Evolutionary conservation across 1,284 basidiomycete genomes (phyloP).

Genomic region (Apiotrichum akiyoshidainum): DNA sequence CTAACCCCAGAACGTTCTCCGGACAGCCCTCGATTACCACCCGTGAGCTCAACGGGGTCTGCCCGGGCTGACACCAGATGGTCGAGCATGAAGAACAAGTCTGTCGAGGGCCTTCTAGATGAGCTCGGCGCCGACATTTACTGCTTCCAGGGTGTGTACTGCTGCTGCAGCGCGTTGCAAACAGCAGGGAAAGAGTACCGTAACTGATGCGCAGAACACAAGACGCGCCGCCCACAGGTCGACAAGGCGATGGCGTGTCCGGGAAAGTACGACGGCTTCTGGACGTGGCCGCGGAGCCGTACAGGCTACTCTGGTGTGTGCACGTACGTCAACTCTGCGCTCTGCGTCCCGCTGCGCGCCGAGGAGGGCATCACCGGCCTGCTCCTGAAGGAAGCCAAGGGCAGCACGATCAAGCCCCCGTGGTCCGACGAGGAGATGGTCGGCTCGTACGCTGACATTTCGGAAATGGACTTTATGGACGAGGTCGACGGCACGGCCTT

Average conservation of each 20-base stretch:
- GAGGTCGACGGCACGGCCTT: conserved; percentile 41
- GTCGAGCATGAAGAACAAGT: conserved; percentile 71
- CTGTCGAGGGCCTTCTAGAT: conserved; percentile 71
- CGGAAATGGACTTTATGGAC: conserved; percentile 32
- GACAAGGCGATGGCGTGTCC: conserved; percentile 69
- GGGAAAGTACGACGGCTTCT: conserved; percentile 71
- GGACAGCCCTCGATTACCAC: conserved; percentile 83
- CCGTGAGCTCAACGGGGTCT: conserved; percentile 66
- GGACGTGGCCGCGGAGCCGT: conserved; percentile 73
- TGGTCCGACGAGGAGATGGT: conserved; percentile 45
- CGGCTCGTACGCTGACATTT: conserved; percentile 42
- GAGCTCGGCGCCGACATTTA: conserved; percentile 78
- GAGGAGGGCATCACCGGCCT: conserved; percentile 81
- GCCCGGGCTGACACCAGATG: conserved; percentile 58
- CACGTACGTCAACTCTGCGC: conserved; percentile 68
- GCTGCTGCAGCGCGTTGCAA: neutral
- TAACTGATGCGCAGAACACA: conserved; percentile 66
- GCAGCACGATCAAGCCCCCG: conserved; percentile 42
- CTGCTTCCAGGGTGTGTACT: conserved; percentile 77
- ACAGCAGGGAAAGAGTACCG: too few relatives aligned
- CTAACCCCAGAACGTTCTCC: conserved; percentile 72
- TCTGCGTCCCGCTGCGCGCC: conserved; percentile 67
- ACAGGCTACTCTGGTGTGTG: conserved; percentile 87
- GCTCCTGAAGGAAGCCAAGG: conserved; percentile 42
- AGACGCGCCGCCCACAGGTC: conserved; percentile 67